Base-by-base conservation (phyloP, 2,329 filamentous ascomycete species). In the Trichoderma sp. region DNA sequence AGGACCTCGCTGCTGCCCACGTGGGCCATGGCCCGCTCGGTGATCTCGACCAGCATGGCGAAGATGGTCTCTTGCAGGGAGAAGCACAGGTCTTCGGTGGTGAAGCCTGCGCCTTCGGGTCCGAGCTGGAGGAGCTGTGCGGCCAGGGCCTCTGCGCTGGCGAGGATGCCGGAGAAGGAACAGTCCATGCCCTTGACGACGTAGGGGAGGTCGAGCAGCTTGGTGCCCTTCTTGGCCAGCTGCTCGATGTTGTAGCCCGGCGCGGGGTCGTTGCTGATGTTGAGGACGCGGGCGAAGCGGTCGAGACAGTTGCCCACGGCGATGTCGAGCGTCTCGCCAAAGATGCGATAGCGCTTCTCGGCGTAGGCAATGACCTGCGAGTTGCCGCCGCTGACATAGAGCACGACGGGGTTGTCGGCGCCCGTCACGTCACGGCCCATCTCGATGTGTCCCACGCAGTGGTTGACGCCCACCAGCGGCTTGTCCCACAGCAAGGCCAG, bases 121-220 rank as follows among this genome's bases (percentile, higher is more conserved):
- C 83, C 81, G 26, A 79, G 80, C 1, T 78, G 76, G 65, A 78
- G 83, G 82, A 94, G 90, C 80, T 88, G 90, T 70, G 86, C 88
- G 1, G 95, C 95, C 59, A 97, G 85, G 43, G 91, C 86, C 79
- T 99, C 96, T 13, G 95, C 91, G 5, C 89, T 88, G 0, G 93
- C 93, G 32, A 99, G 84, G 74, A 99, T 97, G 2, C 96, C 96
- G 3, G 93, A 95, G 82, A 99, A 98, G 28, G 93, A 96, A 78
- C 94, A 97, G 81, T 99, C 96, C 96, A 99, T 99, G 66, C 96
- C 96, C 82, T 99, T 99, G 74, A 99, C 96, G 2, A 95, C 90
- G 79, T 99, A 99, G 2, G 96, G 96, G 32, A 99, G 85, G 75
- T 98, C 95, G 20, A 98, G 85, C 50, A 99, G 84, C 26, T 86